Evolutionary conservation across 306 rosid species (phyloP), one percentile per base, ranked within the genome.

Genomic region (Quercus robur): DNA sequence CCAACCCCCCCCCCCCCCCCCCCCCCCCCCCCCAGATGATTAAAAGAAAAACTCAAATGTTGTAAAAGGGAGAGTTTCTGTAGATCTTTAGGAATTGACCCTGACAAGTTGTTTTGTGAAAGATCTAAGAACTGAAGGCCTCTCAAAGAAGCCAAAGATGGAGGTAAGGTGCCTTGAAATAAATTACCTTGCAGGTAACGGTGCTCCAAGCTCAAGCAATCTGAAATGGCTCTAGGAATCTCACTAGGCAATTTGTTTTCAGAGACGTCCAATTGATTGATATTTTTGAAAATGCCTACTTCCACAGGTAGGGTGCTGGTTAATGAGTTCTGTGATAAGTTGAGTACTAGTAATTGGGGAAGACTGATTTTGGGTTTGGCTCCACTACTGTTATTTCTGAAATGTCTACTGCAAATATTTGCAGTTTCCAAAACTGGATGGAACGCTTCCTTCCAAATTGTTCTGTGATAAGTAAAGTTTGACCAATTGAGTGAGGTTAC

Each of bases 381-480:
- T 76, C 90, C 91, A 2, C 20, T 56, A 6, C 86, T 73, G 0
- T 58, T 71, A 55, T 89, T 85, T 30, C 2, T 0, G 66, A 81
- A 28, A 86, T 49, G 2, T 23, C 9, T 2, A 0, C 10, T 83
- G 75, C 72, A 89, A 61, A 9, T 14, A 44, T 58, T 76, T 12
- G 31, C 78, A 82, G 2, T 78, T 63, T 19, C 46, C 73, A 19
- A 89, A 52, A 35, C 72, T 71, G 19, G 33, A 61, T 31, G 90
- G 85, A 76, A 86, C 77, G 52, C 2, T 78, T 74, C 90, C 90
- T 66, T 81, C 49, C 2, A 86, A 71, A 64, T 56, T 74, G 76
- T 86, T 84, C 0, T 2, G 20, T 1, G 67, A 59, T 0, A 86
- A 4, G 13, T 0, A 0, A 28, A 84, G 80, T 14, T 0, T 0